Conservation (phyloP, 2,329 filamentous ascomycete genomes). For the Leptographium lundbergii region DNA sequence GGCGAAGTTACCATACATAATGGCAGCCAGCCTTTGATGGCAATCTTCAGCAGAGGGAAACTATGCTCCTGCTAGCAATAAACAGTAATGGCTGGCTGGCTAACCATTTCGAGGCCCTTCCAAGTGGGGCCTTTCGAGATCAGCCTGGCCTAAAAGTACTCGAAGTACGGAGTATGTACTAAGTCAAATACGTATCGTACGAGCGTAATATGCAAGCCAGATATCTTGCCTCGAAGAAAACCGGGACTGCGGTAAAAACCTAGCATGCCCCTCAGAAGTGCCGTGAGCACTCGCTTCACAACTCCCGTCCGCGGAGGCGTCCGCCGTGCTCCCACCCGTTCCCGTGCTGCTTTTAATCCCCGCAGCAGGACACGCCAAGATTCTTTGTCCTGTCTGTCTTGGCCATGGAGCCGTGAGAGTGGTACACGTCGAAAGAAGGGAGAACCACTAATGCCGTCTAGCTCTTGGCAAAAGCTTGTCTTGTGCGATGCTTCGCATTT, state of each 20-base stretch:
- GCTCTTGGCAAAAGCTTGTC: conserved; percentile 8
- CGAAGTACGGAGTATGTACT: background rate
- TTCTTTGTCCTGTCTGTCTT: background rate
- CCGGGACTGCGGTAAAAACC: too few relatives aligned
- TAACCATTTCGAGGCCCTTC: background rate
- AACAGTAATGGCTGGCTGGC: too few relatives aligned
- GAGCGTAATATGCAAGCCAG: too few relatives aligned
- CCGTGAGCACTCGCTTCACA: too few relatives aligned
- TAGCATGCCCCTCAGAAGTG: too few relatives aligned
- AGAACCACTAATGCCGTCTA: background rate
- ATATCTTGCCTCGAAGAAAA: too few relatives aligned
- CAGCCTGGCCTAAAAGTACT: background rate
- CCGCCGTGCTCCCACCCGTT: background rate
- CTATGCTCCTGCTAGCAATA: too few relatives aligned
- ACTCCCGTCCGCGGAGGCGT: too few relatives aligned
- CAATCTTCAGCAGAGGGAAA: too few relatives aligned
- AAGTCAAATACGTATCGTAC: background rate
- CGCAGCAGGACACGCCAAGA: background rate
- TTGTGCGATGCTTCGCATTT: background rate
- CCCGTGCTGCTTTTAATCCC: background rate
- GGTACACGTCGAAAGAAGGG: background rate
- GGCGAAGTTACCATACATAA: too few relatives aligned
- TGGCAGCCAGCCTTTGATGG: too few relatives aligned
- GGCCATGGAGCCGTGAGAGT: background rate
- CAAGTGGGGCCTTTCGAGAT: background rate